These are phyloP conservation scores for Phytophthora capsici DNA, from an alignment of 352 stramenopile species.

Conservation along the genomic window DNA sequence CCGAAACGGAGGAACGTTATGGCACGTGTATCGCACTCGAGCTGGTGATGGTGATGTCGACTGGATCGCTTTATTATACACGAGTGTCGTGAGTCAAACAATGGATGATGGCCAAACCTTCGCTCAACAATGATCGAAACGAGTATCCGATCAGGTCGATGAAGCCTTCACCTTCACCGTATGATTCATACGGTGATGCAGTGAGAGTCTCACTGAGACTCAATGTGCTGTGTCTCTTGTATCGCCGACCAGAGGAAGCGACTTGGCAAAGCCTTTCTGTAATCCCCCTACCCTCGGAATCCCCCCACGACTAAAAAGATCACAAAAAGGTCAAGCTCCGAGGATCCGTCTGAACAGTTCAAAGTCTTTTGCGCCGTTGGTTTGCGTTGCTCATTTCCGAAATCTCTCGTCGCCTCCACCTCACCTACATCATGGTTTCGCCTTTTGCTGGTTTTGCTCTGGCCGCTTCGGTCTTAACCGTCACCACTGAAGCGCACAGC, in stretches of 20 bases:
- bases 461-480: slow-evolving; percentile 8
- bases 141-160: slow-evolving; percentile 12
- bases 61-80: neutral
- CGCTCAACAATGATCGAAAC: neutral
- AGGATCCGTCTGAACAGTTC: slow-evolving; percentile 5
- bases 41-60: no score
- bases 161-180: slow-evolving; percentile 3
- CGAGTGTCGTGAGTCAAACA: neutral
- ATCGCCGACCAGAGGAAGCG: slow-evolving; percentile 19
- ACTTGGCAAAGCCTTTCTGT: slow-evolving; percentile 26
- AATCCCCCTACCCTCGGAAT: slow-evolving; percentile 17
- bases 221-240: slow-evolving; percentile 8
- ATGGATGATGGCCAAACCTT: no score
- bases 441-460: slow-evolving; percentile 14
- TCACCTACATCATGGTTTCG: slow-evolving; percentile 13
- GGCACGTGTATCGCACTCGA: neutral
- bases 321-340: slow-evolving; percentile 1
- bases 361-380: neutral
- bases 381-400: slow-evolving; percentile 24
- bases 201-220: neutral
- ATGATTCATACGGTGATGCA: neutral
- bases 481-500: slow-evolving; percentile 32
- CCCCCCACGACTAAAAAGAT: slow-evolving; percentile 16
- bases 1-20: slow-evolving; percentile 6
- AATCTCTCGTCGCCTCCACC: slow-evolving; percentile 20